Evolutionary conservation across 169 alveolate species (phyloP), one percentile per base, ranked within the genome.

Genomic region (Amoebophrya sp.): DNA sequence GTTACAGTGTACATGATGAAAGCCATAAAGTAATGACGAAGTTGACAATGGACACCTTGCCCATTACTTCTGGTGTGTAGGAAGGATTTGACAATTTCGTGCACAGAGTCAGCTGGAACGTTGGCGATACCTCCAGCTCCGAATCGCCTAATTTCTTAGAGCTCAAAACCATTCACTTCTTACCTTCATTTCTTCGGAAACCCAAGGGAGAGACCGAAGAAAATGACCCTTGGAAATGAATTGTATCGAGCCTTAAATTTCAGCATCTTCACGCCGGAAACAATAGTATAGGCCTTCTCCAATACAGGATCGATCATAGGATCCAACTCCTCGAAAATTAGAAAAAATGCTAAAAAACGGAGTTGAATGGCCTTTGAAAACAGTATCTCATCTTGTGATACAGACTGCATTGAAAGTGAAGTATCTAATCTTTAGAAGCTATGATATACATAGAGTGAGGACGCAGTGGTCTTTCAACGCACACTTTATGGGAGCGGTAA

Each of bases 31-130:
- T 91, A 78, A 95, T 98, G 92, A 97, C 97, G 95, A 96, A 98
- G 95, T 98, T 97, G 95, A 98, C 97, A 92, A 97, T 97, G 92
- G 97, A 96, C 18, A 98, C 96, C 93, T 97, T 97, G 89, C 98
- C 98, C 98, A 97, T 97, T 77, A 96, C 96, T 95, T 98, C 99
- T 0, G 99, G 98, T 77, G 98, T 95, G 93, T 97, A 97, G 94
- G 95, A 95, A 0, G 99, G 99, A 91, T 97, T 97, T 78, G 98
- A 96, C 34, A 97, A 96, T 94, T 97, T 97, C 89, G 99, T 97
- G n/a, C 98, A 97, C 95, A 98, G 93, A 96, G 94, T 96, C 90
- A 98, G 93, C 92, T 94, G 94, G 95, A 98, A 98, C 55, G 93
- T 92, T 26, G 95, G 97, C 40, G 94, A 93, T 93, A 96, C 95